These are phyloP conservation scores for Aaosphaeria pasadenensis DNA, from an alignment of 2,329 filamentous ascomycete species.

Conservation along the genomic window DNA sequence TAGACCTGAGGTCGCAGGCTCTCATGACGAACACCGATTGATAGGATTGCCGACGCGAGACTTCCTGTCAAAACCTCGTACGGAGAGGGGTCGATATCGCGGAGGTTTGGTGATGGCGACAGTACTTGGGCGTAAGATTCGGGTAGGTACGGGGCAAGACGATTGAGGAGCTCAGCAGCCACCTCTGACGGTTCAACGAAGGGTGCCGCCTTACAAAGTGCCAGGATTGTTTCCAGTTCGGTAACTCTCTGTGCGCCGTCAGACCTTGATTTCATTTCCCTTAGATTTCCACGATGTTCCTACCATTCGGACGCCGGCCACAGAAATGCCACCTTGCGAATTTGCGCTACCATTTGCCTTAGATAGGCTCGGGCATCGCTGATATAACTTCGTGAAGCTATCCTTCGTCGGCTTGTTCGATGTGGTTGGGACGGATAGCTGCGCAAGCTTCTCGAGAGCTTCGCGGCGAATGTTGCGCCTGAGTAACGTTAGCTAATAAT, in stretches of 20 bases:
- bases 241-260: slow-evolving; percentile 63
- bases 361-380: slow-evolving; percentile 26
- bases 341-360: slow-evolving; percentile 11
- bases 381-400: slow-evolving; percentile 44
- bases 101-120: slow-evolving; percentile 75
- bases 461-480: slow-evolving; percentile 43
- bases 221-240: slow-evolving; percentile 88
- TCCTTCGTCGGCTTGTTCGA: slow-evolving; percentile 22
- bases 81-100: slow-evolving; percentile 79
- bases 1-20: slow-evolving; percentile 65
- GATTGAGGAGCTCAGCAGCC: slow-evolving; percentile 73
- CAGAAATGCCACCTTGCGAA: slow-evolving; percentile 4
- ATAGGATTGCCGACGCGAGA: slow-evolving; percentile 77
- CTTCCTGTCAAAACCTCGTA: slow-evolving; percentile 80
- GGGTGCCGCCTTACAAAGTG: slow-evolving; percentile 86
- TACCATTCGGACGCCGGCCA: slow-evolving; percentile 38
- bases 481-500: neutral
- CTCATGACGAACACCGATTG: slow-evolving; percentile 70
- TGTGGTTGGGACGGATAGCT: slow-evolving; percentile 42
- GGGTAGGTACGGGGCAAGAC: slow-evolving; percentile 79
- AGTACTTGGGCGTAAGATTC: slow-evolving; percentile 80
- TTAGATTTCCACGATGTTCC: neutral
- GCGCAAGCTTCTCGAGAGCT: slow-evolving; percentile 51
- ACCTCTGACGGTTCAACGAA: slow-evolving; percentile 67
- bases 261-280: neutral